Evolutionary conservation across 768 basidiomycete species (phyloP), one percentile per base, ranked within the genome.

Genomic region (Termitomyces heimii): DNA sequence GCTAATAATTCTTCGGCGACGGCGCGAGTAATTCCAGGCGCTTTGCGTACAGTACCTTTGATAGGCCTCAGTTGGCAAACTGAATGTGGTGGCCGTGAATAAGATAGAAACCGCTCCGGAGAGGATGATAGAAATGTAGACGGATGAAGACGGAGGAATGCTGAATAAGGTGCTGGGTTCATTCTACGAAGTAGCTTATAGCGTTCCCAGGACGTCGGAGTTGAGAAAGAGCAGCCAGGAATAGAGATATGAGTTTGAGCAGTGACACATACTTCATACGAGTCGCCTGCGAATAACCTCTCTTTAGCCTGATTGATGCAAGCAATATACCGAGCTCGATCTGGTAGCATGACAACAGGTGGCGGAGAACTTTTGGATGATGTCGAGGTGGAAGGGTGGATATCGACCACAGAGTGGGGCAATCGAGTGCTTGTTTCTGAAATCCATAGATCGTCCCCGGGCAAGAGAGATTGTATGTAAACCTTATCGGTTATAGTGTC

Each of bases 201-300:
- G 39, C 86, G 78, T 56, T 84, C 79, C 90, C 90, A 92, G 13
- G 88, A 86, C 2, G 82, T 77, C 22, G 70, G 69, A 1, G 69
- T 64, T 22, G 69, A 63, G 32, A 58, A 44, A 42, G 66, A 59
- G 31, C 69, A 62, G 51, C 73, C 69, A 32, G 79, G 79, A 43
- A 84, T 65, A 12, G 76, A 71, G 50, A 92, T 76, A 35, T 70
- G 78, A 20, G 89, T 89, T 13, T 77, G 82, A 5, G 88, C 87
- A 1, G 95, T 97, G 32, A 97, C 75, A 62, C 94, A 97, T 35
- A 98, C 80, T 68, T 98, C 95, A 71, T 98, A 98, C 2, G 92
- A 92, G 66, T 97, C 89, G 3, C 95, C 95, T 31, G 86, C 78
- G 58, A 78, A 87, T 39, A 97, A 82, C 59, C 80, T 77, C 55